Evolutionary conservation across 805 yeast species (phyloP), one percentile per base, ranked within the genome.

Genomic region (Suhomyces xylopsoci): DNA sequence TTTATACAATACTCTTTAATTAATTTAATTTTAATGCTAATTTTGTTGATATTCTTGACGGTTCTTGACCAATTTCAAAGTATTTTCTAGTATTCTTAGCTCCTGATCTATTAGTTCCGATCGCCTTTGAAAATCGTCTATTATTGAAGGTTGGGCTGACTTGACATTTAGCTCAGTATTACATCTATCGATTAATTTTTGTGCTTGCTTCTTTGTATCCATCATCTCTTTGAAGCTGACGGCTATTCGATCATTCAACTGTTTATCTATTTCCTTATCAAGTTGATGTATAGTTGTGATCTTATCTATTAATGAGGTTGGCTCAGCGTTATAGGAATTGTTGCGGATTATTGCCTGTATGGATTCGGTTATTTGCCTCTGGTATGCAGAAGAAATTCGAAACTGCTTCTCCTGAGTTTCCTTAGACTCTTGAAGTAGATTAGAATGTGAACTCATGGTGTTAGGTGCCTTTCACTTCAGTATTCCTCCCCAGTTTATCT

Each of bases 21-120:
- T 6, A 17, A 5, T 15, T 15, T 15, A 26, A 36, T 36, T 36
- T 10, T 38, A 38, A 17, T 38, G 24, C 20, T 17, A 38, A 38
- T 17, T 17, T 9, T 19, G 15, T 17, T 17, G n/a, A 9, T n/a
- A 3, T 19, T 17, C 22, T 38, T 38, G n/a, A 2, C 42, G 20
- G 24, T 19, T 40, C n/a, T 59, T 57, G 12, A 68, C 55, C 12
- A 62, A 45, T 45, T 54, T 55, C 26, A 78, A 58, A 0, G 90
- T 78, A 42, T 73, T 68, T 62, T 90, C 97, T 44, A 90, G 66
- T 1, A 88, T 82, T 46, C 96, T 69, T 17, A 91, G 68, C 48
- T 85, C 84, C 57, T 86, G 87, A 66, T 90, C 96, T 2, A 88
- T 62, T 14, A 78, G 55, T 63, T 90, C 97, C 0, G 90, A 83